Evolutionary conservation across 176 grass and related monocot species (phyloP).

Genomic region (Hyparrhenia diplandra): DNA sequence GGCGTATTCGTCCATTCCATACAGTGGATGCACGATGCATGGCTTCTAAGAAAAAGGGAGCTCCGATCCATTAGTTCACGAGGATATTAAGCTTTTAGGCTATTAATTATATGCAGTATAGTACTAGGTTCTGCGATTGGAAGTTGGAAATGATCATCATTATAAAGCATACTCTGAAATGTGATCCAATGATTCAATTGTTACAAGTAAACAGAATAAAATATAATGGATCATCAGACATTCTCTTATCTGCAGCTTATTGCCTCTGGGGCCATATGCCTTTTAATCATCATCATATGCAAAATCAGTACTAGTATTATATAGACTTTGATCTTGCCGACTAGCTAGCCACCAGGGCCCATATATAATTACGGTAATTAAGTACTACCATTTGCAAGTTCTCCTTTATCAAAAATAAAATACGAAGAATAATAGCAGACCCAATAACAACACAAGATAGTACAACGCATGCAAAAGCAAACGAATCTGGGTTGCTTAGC

Average conservation of each 20-base stretch:
- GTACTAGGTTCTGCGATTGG: not conserved
- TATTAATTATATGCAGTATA: not conserved
- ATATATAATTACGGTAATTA: too few species aligned
- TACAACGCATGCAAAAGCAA: not conserved
- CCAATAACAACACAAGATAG: not conserved
- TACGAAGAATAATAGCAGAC: not conserved
- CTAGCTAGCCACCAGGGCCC: not conserved
- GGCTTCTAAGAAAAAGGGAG: not conserved
- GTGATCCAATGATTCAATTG: not conserved
- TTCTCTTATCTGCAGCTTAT: not conserved
- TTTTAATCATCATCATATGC: not conserved
- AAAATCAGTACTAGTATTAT: not conserved
- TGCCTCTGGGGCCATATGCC: not conserved
- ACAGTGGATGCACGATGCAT: not conserved
- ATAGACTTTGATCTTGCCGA: not conserved
- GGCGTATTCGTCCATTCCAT: not conserved
- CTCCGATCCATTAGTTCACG: not conserved
- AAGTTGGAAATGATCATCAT: not conserved
- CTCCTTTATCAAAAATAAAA: not conserved
- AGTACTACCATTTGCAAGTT: not conserved
- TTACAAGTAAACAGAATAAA: too few species aligned
- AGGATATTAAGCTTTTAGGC: not conserved
- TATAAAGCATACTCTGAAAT: not conserved
- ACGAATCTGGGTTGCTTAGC: slow-evolving; percentile 13
- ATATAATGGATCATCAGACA: too few species aligned